Evolutionary conservation across 2,329 filamentous ascomycete species (phyloP).

Genomic region (Colletotrichum noveboracense): DNA sequence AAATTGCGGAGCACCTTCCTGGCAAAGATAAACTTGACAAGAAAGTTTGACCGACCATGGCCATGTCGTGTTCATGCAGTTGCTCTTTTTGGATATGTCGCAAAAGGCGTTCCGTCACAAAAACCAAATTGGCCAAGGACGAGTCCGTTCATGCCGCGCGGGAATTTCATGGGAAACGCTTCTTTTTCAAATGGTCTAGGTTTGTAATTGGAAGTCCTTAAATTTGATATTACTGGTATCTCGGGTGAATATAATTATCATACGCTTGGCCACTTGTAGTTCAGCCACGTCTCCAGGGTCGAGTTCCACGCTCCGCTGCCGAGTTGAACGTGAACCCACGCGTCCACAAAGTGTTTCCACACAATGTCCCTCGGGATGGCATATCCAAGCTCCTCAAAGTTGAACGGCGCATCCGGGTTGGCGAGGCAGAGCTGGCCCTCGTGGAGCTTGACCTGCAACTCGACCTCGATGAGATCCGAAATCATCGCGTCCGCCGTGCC

Average conservation of each 20-base stretch:
- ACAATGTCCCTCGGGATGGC: slow-evolving; percentile 9
- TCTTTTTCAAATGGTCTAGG: neutral
- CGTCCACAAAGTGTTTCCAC: slow-evolving; percentile 20
- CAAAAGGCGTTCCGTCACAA: neutral
- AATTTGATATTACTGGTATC: neutral
- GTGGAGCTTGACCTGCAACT: slow-evolving; percentile 12
- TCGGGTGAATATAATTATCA: neutral
- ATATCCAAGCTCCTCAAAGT: slow-evolving; percentile 20
- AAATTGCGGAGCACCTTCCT: neutral
- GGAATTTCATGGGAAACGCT: neutral
- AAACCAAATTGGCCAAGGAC: neutral
- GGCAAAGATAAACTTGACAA: neutral
- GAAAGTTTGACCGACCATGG: neutral
- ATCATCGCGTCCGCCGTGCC: slow-evolving; percentile 18
- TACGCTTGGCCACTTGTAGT: slow-evolving; percentile 17
- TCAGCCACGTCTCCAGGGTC: slow-evolving; percentile 16
- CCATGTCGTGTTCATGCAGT: neutral
- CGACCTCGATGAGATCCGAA: slow-evolving; percentile 16
- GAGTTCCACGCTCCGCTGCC: slow-evolving; percentile 18
- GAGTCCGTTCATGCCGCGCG: neutral
- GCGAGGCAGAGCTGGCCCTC: slow-evolving; percentile 13
- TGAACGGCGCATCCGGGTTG: slow-evolving; percentile 10
- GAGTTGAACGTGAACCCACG: slow-evolving; percentile 17
- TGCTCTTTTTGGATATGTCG: neutral
- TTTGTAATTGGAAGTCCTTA: neutral